Evolutionary conservation across 179 eudicot genomes (phyloP), one percentile per base, ranked within the genome.

Genomic region (Spinacia oleracea): DNA sequence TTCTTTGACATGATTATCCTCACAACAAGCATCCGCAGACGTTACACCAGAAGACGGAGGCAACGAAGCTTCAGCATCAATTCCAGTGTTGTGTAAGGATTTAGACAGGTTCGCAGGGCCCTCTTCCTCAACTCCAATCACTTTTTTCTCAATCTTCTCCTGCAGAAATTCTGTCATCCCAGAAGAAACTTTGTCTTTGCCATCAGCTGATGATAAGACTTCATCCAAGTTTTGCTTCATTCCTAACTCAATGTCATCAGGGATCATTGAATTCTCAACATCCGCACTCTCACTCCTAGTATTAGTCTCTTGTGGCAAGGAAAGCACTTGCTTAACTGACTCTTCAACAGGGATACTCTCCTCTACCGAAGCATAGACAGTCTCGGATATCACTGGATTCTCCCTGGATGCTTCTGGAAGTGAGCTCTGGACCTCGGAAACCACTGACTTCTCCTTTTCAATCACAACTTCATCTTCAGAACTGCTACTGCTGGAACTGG

Each of bases 391-490:
- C 63, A 38, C 76, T 9, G 76, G 46, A 79, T 51, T 63, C 73
- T 73, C 78, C 62, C 56, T 78, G 70, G 83, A 62, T 9, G 25
- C 70, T 40, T 29, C 55, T 53, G 80, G 83, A n/a, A 48, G 53
- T 15, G 53, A 48, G 53, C 53, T n/a, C 50, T 67, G 82, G 81
- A 18, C 56, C 56, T 82, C 85, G 11, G 82, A 77, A 55, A 82
- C 82, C 79, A 81, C 83, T 32, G 73, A 43, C 20, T 85, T 85
- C 81, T 85, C 89, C 71, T 85, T 76, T 45, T 83, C 91, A 42
- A 83, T 79, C 23, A 55, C 79, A 70, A 78, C 83, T 50, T 91
- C 89, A 43, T 91, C 91, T 76, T 89, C 94, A 1, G 92, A 90
- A 74, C 88, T 84, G 72, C 88, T 85, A 82, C 89, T 80, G 65